Conservation (phyloP, 2,329 filamentous ascomycete species). For the Penicillium sp. region DNA sequence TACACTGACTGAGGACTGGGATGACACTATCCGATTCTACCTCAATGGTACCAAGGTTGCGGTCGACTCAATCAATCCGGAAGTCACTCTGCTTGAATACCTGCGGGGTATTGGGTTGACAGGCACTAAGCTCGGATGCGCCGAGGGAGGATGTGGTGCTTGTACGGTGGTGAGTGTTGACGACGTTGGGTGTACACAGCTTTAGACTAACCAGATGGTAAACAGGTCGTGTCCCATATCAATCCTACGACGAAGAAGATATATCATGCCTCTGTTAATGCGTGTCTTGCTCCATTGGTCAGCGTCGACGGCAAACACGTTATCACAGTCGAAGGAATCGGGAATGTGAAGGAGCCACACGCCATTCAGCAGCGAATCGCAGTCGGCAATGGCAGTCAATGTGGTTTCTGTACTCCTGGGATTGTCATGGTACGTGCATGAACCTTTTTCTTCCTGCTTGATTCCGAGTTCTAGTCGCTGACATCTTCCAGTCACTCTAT, state of each 20-base stretch:
- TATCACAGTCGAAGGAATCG: conserved; percentile 95
- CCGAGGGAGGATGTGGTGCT: conserved; percentile 92
- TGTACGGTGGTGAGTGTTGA: conserved; percentile 69
- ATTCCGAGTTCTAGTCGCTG: conserved; percentile 4
- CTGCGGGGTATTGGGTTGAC: conserved; percentile 88
- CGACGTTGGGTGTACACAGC: neutral
- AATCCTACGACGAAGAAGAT: conserved; percentile 90
- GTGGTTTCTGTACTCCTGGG: conserved; percentile 91
- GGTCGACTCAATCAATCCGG: conserved; percentile 82
- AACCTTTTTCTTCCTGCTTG: neutral
- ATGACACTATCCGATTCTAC: conserved; percentile 87
- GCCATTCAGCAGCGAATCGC: conserved; percentile 88
- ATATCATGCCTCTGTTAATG: conserved; percentile 95
- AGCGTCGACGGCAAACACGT: conserved; percentile 97
- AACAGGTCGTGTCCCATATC: conserved; percentile 74
- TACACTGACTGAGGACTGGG: conserved; percentile 69
- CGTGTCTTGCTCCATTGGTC: conserved; percentile 85
- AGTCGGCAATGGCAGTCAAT: conserved; percentile 88
- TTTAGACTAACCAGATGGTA: conserved; percentile 19
- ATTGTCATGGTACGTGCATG: conserved; percentile 71
- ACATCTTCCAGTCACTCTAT: conserved; percentile 66
- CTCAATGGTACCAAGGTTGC: conserved; percentile 89
- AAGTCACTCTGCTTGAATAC: conserved; percentile 89
- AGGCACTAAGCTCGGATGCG: conserved; percentile 93
- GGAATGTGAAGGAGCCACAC: conserved; percentile 80